These are phyloP conservation scores for Prunus mume DNA, from an alignment of 306 rosid species.

Conservation along the genomic window DNA sequence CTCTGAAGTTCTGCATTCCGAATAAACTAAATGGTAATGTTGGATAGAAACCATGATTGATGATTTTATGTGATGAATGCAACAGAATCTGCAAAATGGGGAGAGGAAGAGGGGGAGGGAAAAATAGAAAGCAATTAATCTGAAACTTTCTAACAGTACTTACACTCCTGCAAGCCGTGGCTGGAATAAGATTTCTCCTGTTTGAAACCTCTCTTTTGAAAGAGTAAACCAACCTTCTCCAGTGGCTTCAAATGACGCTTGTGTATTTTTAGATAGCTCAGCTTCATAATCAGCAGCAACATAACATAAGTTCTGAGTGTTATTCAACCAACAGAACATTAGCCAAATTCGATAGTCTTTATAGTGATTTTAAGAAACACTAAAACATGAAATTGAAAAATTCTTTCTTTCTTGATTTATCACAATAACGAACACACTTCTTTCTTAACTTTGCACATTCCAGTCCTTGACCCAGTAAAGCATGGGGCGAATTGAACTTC, in stretches of 20 bases:
- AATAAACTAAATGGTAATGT: not conserved
- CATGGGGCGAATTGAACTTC: constrained; percentile 9
- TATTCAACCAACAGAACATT: constrained; percentile 26
- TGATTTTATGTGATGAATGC: not conserved
- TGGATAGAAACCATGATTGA: not conserved
- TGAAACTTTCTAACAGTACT: constrained; percentile 24
- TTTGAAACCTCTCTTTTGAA: constrained; percentile 86
- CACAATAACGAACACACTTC: not conserved
- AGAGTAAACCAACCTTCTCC: constrained; percentile 80
- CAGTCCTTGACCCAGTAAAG: not conserved
- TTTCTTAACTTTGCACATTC: not conserved
- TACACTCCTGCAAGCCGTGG: constrained; percentile 84
- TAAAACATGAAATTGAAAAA: not conserved
- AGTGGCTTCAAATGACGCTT: constrained; percentile 57
- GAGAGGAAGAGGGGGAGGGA: not conserved
- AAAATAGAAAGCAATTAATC: not conserved
- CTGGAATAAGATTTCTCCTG: constrained; percentile 81
- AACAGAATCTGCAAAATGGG: not conserved
- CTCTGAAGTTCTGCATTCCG: not conserved
- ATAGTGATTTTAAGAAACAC: not conserved
- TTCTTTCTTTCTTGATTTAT: not conserved
- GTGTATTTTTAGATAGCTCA: constrained; percentile 60
- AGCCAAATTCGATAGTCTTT: constrained; percentile 6
- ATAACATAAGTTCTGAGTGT: constrained; percentile 69
- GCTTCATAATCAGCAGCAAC: constrained; percentile 90